A percentile compares a stretch with the other conserved stretches of the same genome.
Conservation (phyloP, 352 stramenopile genomes). For the Globisporangium rhizosaccharum region DNA sequence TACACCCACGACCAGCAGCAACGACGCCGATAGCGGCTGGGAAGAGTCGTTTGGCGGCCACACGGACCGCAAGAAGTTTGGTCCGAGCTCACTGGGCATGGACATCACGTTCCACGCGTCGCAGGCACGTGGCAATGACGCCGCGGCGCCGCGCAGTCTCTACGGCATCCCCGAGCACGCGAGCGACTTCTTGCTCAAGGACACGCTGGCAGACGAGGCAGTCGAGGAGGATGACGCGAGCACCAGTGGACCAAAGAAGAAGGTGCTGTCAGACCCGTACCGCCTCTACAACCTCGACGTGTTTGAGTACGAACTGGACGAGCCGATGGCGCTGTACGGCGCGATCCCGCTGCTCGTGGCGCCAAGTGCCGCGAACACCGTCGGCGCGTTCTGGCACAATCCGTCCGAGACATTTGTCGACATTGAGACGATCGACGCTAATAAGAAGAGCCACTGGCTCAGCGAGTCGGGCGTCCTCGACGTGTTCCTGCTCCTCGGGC, state of each 20-base stretch:
- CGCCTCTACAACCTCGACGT: conserved; percentile 99
- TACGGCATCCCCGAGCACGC: conserved; percentile 99
- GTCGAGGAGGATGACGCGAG: conserved; percentile 8
- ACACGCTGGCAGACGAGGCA: conserved; percentile 62
- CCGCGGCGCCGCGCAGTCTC: conserved; percentile 52
- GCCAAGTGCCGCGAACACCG: conserved; percentile 64
- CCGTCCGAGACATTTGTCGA: conserved; percentile 99
- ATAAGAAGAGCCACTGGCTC: conserved; percentile 90
- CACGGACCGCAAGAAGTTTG: conserved; percentile 79
- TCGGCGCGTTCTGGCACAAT: conserved; percentile 99
- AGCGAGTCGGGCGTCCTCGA: conserved; percentile 96
- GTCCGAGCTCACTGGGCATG: conserved; percentile 92
- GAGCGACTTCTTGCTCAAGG: conserved; percentile 90
- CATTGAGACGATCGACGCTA: conserved; percentile 65
- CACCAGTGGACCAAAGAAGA: conserved; percentile 13
- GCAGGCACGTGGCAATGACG: conserved; percentile 3
- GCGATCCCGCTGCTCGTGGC: conserved; percentile 70
- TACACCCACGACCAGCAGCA: conserved; percentile 14
- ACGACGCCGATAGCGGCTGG: conserved; percentile 78
- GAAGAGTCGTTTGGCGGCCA: conserved; percentile 95
- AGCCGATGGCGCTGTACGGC: conserved; percentile 98
- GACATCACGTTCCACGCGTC: conserved; percentile 92
- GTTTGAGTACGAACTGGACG: conserved; percentile 99
- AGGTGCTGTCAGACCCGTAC: conserved; percentile 91
- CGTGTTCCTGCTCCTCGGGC: conserved; percentile 93